A percentile compares a stretch with the other conserved stretches of the same genome.
phyloP scores from a whole-genome alignment of 225 moss, liverwort and hornwort genomes.

The Polytrichum formosum region DNA sequence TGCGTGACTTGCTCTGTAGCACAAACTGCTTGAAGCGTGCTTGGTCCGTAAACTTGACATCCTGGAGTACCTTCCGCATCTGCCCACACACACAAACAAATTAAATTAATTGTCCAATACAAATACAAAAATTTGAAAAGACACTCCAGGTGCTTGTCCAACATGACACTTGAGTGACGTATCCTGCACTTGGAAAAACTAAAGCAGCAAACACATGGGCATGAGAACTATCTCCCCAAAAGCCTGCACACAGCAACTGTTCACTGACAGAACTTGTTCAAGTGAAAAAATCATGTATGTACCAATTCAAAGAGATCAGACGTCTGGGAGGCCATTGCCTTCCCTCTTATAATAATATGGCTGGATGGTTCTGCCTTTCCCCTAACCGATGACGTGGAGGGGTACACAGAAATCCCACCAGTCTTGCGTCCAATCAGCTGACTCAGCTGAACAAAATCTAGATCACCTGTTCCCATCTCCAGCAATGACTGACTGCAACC shows the following conservation, averaged over 20 bases:
- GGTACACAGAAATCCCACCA: slow-evolving; percentile 93
- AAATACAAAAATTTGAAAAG: too few relatives aligned
- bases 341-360: slow-evolving; percentile 78
- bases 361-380: slow-evolving; percentile 73
- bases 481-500: slow-evolving; percentile 82
- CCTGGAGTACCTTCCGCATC: slow-evolving; percentile 88
- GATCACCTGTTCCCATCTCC: slow-evolving; percentile 97
- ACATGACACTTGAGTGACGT: too few relatives aligned
- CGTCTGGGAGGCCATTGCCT: slow-evolving; percentile 90
- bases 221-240: too few relatives aligned
- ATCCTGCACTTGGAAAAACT: too few relatives aligned
- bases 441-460: slow-evolving; percentile 89
- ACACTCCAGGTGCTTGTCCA: too few relatives aligned
- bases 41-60: slow-evolving; percentile 83
- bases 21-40: slow-evolving; percentile 95
- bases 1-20: slow-evolving; percentile 88
- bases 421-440: slow-evolving; percentile 99
- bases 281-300: neutral
- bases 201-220: too few relatives aligned
- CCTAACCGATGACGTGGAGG: slow-evolving; percentile 72
- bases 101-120: too few relatives aligned
- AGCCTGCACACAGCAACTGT: too few relatives aligned
- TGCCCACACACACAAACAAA: slow-evolving; percentile 22
- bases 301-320: slow-evolving; percentile 85
- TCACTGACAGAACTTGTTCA: too few relatives aligned